phyloP scores from a whole-genome alignment of 148 eudicot species.

The Nepenthes gracilis region DNA sequence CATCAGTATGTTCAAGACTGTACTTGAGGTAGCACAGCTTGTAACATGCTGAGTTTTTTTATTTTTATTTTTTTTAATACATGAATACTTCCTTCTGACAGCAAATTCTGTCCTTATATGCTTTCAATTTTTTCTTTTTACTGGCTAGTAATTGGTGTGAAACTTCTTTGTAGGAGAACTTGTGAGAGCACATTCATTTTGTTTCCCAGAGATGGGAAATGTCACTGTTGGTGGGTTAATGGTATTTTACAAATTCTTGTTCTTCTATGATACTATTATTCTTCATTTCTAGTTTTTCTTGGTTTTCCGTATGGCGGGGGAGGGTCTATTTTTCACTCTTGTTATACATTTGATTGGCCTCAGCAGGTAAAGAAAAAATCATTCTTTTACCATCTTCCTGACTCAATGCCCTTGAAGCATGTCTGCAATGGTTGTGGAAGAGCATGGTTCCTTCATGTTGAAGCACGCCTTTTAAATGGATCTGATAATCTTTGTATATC shows the following conservation, averaged over 20 bases:
- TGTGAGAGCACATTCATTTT: constrained; percentile 39
- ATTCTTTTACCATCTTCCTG: constrained; percentile 38
- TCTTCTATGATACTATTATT: not conserved
- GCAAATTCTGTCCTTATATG: no score
- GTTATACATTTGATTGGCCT: not conserved
- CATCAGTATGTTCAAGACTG: no score
- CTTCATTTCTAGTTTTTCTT: not conserved
- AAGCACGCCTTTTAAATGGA: constrained; percentile 10
- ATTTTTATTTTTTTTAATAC: no score
- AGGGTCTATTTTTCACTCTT: not conserved
- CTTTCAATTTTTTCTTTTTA: no score
- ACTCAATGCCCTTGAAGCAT: constrained; percentile 39
- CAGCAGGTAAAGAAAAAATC: constrained; percentile 49
- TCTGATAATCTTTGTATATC: not conserved
- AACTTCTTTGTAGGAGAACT: constrained; percentile 41
- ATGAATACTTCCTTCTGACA: no score
- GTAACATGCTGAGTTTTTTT: no score
- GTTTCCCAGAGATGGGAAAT: constrained; percentile 49
- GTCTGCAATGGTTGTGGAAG: constrained; percentile 23
- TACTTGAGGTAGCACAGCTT: no score
- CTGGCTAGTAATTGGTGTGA: not conserved
- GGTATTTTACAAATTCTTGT: constrained; percentile 16
- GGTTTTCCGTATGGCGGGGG: not conserved
- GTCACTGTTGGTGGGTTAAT: constrained; percentile 29
- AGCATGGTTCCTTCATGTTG: constrained; percentile 34